These are phyloP conservation scores for Yamadazyma spencermartinsiae DNA, from an alignment of 1,139 yeast genomes.

Conservation along the genomic window DNA sequence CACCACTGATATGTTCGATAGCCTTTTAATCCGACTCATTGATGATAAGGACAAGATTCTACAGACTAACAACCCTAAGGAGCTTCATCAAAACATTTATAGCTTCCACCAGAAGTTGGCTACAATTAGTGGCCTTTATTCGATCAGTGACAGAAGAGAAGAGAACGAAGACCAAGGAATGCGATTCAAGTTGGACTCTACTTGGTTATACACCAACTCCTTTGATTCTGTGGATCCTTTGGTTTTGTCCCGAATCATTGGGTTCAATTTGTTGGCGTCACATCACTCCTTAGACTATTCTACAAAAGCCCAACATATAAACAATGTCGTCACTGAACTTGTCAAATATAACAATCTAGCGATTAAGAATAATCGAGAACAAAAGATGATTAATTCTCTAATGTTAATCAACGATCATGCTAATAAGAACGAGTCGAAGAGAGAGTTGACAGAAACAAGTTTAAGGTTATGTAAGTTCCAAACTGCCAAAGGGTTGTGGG, in stretches of 20 bases:
- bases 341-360: slow-evolving; percentile 41
- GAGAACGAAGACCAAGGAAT: background rate
- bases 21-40: slow-evolving; percentile 2
- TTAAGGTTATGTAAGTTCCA: slow-evolving; percentile 39
- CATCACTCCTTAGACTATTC: background rate
- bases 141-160: background rate
- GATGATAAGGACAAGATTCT: slow-evolving; percentile 4
- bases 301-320: slow-evolving; percentile 6
- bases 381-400: slow-evolving; percentile 52
- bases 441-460: background rate
- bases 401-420: slow-evolving; percentile 44
- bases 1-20: background rate
- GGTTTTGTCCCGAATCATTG: slow-evolving; percentile 10
- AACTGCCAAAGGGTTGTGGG: slow-evolving; percentile 61
- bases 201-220: slow-evolving; percentile 1
- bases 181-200: background rate
- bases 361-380: slow-evolving; percentile 35
- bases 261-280: slow-evolving; percentile 22
- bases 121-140: background rate
- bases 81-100: slow-evolving; percentile 2
- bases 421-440: slow-evolving; percentile 11
- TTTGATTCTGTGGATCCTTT: slow-evolving; percentile 10
- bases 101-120: slow-evolving; percentile 4
- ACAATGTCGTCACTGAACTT: slow-evolving; percentile 28
- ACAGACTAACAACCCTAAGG: background rate